Evolutionary conservation across 305 asterid species (phyloP), one percentile per base, ranked within the genome.

Genomic region (Plantago rigida): DNA sequence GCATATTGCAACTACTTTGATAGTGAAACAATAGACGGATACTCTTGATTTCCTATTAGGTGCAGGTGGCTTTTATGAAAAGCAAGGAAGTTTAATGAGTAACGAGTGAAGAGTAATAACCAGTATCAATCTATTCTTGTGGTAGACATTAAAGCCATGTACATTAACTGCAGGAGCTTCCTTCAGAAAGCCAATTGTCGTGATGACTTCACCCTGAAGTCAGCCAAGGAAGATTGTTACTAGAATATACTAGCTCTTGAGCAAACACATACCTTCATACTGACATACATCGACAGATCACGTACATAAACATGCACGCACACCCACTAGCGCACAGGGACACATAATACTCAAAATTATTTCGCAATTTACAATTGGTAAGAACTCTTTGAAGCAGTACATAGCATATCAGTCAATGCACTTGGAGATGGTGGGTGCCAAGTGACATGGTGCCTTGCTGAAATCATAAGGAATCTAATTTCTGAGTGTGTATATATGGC

Each of bases 101-200:
- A 67, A 56, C n/a, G 42, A 62, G 60, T 52, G 64, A 64, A 69
- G 65, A 3, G 71, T 65, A 72, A 66, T 80, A 60, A 89, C 97
- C 93, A 89, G 67, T 81, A 91, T 86, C 76, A 91, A 76, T 71
- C 98, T 85, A 64, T 91, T 91, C 81, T 82, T 91, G 77, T 91
- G 92, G 83, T 91, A 91, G 73, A 91, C 87, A 76, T 86, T 87
- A 77, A 91, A 91, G 74, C 98, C 98, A 71, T 91, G 96, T 54
- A 86, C 42, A 62, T 84, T 86, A 64, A 84, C 96, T 9, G 66
- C 52, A 47, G 96, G 96, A 73, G 98, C 95, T 70, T 91, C 98
- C 84, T 87, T 91, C 63, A 87, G 68, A 66, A 87, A 91, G 60
- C 98, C 98, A 67, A 91, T 73, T 56, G 95, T 73, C 6, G 96